These are phyloP conservation scores for Juncus inflexus DNA, from an alignment of 176 grass and related monocot genomes.

Conservation along the genomic window DNA sequence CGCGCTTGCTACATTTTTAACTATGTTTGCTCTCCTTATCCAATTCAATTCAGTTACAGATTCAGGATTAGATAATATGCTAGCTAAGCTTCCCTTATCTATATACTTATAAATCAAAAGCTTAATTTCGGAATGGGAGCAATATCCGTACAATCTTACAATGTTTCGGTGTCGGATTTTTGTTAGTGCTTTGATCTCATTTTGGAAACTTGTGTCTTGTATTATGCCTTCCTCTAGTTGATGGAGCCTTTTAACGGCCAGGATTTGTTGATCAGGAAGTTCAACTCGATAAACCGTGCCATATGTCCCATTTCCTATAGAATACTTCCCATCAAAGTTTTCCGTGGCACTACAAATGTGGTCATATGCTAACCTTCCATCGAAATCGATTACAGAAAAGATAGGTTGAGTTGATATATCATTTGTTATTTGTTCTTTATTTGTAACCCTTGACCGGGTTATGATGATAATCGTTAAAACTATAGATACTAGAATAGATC, in stretches of 20 bases:
- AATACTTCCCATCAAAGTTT: conserved; percentile 62
- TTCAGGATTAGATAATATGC: conserved; percentile 40
- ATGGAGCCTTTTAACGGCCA: conserved; percentile 67
- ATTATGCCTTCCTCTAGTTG: conserved; percentile 23
- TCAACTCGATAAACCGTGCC: conserved; percentile 66
- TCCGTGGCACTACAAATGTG: conserved; percentile 70
- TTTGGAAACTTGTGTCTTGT: conserved; percentile 60
- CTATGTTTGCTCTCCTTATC: conserved; percentile 37
- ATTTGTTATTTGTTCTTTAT: conserved; percentile 33
- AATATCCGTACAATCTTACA: conserved; percentile 64
- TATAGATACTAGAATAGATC: conserved; percentile 16
- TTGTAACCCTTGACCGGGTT: conserved; percentile 11
- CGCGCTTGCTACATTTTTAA: conserved; percentile 41
- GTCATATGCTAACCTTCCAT: conserved; percentile 49
- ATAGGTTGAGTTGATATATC: conserved; percentile 31
- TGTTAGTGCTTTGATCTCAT: conserved; percentile 58
- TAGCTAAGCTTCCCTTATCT: conserved; percentile 49
- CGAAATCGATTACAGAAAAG: conserved; percentile 62
- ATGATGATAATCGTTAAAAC: conserved; percentile 13
- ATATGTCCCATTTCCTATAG: conserved; percentile 73
- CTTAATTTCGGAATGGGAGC: conserved; percentile 35
- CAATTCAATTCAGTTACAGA: conserved; percentile 42
- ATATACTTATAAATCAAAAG: conserved; percentile 66
- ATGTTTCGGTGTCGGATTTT: conserved; percentile 67
- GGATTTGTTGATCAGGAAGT: conserved; percentile 23